These are phyloP conservation scores for Phytophthora pseudosyringae DNA, from an alignment of 352 stramenopile species.

Conservation along the genomic window DNA sequence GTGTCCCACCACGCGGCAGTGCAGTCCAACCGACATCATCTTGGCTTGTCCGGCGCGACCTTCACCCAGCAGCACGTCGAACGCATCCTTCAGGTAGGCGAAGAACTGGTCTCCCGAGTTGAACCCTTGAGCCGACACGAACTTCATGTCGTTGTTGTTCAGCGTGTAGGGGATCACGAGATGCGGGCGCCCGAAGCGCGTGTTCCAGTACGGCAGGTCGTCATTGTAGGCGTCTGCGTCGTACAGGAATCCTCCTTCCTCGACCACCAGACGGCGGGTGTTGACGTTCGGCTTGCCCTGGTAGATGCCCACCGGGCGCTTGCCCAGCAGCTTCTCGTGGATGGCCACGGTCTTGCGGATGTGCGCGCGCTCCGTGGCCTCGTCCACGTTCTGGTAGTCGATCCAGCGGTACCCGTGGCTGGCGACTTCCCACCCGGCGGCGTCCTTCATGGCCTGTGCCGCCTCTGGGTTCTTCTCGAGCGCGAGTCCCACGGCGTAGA, in stretches of 20 bases:
- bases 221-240: conserved; percentile 96
- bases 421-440: conserved; percentile 93
- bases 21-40: conserved; percentile 96
- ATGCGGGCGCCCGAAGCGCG: conserved; percentile 88
- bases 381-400: conserved; percentile 95
- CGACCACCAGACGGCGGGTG: conserved; percentile 90
- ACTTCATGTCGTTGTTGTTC: conserved; percentile 97
- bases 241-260: conserved; percentile 96
- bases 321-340: conserved; percentile 90
- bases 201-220: conserved; percentile 96
- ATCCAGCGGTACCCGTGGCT: conserved; percentile 96
- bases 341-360: conserved; percentile 93
- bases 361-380: conserved; percentile 92
- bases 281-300: conserved; percentile 96
- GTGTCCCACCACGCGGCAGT: conserved; percentile 92
- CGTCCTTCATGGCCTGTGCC: conserved; percentile 91
- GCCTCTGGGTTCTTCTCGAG: conserved; percentile 94
- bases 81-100: conserved; percentile 92
- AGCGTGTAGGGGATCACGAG: conserved; percentile 97
- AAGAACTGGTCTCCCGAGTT: conserved; percentile 94
- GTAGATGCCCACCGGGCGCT: conserved; percentile 94
- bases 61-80: conserved; percentile 91
- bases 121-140: conserved; percentile 92
- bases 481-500: conserved; percentile 95
- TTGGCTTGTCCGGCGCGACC: conserved; percentile 87